These are phyloP conservation scores for Amborella trichopoda DNA, from an alignment of 164 flowering plant genomes.

Conservation along the genomic window DNA sequence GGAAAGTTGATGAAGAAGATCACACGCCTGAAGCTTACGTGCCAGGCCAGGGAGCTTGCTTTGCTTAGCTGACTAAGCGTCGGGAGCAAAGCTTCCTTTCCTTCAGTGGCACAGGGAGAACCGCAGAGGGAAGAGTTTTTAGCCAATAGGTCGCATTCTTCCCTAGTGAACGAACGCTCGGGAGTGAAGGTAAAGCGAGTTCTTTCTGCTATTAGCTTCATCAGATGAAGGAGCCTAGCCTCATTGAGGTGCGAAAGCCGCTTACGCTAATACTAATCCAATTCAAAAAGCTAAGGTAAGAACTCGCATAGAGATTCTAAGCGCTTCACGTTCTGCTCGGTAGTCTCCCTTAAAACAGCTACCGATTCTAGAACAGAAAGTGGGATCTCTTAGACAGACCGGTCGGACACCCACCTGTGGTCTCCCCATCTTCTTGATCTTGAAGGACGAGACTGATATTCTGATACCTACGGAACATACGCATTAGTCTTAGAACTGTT, in stretches of 20 bases:
- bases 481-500: neutral
- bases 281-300: too few relatives aligned
- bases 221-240: neutral
- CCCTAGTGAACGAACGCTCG: neutral
- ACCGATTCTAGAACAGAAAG: neutral
- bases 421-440: too few relatives aligned
- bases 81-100: too few relatives aligned
- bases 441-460: neutral
- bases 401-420: neutral
- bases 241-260: neutral
- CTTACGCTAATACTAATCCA: neutral
- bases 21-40: too few relatives aligned
- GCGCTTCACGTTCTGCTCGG: neutral
- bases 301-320: neutral
- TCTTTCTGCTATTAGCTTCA: slow-evolving; percentile 1
- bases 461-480: neutral
- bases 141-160: neutral
- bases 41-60: too few relatives aligned
- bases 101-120: slow-evolving; percentile 1
- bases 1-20: too few relatives aligned
- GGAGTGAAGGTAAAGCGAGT: slow-evolving; percentile 1
- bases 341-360: neutral
- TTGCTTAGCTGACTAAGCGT: too few relatives aligned
- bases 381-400: neutral
- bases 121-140: neutral